Conservation (phyloP, 164 flowering plant genomes). For the Paratinospora sagittata region DNA sequence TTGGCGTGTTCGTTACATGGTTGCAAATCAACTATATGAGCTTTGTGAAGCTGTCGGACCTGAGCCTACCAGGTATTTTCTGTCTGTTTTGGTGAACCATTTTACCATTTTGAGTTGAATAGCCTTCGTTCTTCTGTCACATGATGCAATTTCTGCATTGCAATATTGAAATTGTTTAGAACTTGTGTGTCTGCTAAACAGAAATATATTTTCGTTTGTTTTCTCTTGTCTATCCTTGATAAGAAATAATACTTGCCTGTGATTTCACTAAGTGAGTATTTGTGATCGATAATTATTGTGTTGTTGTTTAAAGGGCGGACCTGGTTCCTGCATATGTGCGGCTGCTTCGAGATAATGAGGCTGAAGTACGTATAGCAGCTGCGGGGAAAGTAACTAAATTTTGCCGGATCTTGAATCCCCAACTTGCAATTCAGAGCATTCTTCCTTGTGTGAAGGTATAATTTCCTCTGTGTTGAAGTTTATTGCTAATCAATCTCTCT, state of each 20-base stretch:
- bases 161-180: neutral
- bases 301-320: constrained; percentile 55
- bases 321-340: constrained; percentile 95
- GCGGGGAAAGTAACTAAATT: constrained; percentile 96
- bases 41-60: constrained; percentile 99
- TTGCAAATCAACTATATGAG: constrained; percentile 94
- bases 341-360: constrained; percentile 94
- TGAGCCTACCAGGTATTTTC: constrained; percentile 76
- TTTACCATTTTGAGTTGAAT: neutral
- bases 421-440: constrained; percentile 89
- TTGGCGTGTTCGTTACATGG: constrained; percentile 99
- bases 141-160: neutral
- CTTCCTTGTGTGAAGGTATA: constrained; percentile 97
- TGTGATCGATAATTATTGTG: constrained; percentile 6
- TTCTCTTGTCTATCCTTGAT: neutral
- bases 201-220: too few relatives aligned
- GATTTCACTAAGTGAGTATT: neutral
- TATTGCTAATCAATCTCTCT: neutral
- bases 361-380: constrained; percentile 98
- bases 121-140: neutral
- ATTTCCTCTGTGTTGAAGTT: neutral
- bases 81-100: neutral
- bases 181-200: too few relatives aligned
- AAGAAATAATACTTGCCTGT: neutral
- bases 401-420: constrained; percentile 76